These are phyloP conservation scores for Geosmithia putterillii DNA, from an alignment of 2,329 filamentous ascomycete genomes.

Conservation along the genomic window DNA sequence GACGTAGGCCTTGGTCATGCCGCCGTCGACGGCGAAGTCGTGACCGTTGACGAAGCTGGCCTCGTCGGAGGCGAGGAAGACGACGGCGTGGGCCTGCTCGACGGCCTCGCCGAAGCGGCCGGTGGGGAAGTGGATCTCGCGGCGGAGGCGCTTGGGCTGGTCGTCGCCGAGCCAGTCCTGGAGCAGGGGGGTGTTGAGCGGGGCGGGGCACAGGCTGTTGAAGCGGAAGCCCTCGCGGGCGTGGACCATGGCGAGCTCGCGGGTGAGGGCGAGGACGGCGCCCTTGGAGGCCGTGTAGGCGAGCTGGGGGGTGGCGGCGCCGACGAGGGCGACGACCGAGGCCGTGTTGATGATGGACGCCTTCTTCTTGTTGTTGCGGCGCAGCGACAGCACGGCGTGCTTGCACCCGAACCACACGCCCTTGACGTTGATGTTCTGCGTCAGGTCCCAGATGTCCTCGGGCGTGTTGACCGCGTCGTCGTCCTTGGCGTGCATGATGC, in stretches of 20 bases:
- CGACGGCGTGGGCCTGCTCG: constrained; percentile 80
- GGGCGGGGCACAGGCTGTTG: constrained; percentile 82
- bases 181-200: constrained; percentile 80
- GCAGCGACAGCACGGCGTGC: constrained; percentile 73
- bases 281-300: constrained; percentile 94
- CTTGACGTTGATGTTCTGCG: constrained; percentile 92
- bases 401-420: constrained; percentile 96
- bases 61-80: constrained; percentile 82
- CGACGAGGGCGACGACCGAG: constrained; percentile 77
- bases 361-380: constrained; percentile 65
- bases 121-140: constrained; percentile 80
- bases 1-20: constrained; percentile 87
- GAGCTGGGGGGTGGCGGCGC: constrained; percentile 76
- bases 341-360: constrained; percentile 88
- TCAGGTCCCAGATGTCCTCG: constrained; percentile 88
- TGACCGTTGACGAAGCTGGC: constrained; percentile 81
- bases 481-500: constrained; percentile 85
- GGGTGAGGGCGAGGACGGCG: constrained; percentile 78
- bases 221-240: constrained; percentile 81
- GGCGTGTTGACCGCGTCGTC: constrained; percentile 72
- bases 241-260: constrained; percentile 85
- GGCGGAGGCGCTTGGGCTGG: constrained; percentile 63
- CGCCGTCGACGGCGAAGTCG: constrained; percentile 92
- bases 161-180: constrained; percentile 93
- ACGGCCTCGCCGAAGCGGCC: constrained; percentile 88